Evolutionary conservation across 1,139 yeast species (phyloP).

Genomic region (Sugiyamaella paludigena): DNA sequence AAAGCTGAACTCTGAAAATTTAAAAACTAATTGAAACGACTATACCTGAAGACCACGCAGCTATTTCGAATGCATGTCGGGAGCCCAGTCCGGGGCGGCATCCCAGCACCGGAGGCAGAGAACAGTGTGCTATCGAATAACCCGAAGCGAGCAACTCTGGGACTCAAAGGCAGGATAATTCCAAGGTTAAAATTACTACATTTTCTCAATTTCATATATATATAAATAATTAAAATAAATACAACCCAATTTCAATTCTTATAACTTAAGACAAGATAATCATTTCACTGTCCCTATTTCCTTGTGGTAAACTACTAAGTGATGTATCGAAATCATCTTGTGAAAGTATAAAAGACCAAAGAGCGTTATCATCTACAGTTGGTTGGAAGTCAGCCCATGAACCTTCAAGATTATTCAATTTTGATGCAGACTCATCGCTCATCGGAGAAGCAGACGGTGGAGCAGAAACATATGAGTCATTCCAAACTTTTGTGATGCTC

Average conservation of each 20-base stretch:
- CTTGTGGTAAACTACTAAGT: slow-evolving; percentile 4
- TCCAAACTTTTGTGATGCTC: slow-evolving; percentile 9
- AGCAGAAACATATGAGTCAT: neutral
- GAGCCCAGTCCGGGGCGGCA: no score
- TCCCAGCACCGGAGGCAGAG: no score
- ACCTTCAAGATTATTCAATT: neutral
- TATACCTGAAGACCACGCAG: no score
- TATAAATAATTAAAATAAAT: neutral
- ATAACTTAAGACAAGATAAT: slow-evolving; percentile 1
- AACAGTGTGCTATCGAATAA: no score
- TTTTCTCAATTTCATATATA: no score
- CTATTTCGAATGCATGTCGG: no score
- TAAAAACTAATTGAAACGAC: no score
- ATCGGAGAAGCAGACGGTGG: neutral
- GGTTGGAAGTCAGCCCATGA: slow-evolving; percentile 10
- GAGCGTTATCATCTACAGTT: slow-evolving; percentile 1
- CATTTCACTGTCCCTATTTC: slow-evolving; percentile 2
- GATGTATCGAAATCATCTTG: slow-evolving; percentile 8
- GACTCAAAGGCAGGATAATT: no score
- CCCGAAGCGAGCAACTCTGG: no score
- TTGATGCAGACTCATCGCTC: neutral
- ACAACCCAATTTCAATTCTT: neutral
- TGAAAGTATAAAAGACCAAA: slow-evolving; percentile 5
- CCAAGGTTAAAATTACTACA: no score
- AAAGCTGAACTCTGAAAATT: no score